A percentile compares a stretch with the other conserved stretches of the same genome.
Evolutionary conservation across 2,329 filamentous ascomycete species (phyloP).

Genomic region (Trichoderma harzianum): DNA sequence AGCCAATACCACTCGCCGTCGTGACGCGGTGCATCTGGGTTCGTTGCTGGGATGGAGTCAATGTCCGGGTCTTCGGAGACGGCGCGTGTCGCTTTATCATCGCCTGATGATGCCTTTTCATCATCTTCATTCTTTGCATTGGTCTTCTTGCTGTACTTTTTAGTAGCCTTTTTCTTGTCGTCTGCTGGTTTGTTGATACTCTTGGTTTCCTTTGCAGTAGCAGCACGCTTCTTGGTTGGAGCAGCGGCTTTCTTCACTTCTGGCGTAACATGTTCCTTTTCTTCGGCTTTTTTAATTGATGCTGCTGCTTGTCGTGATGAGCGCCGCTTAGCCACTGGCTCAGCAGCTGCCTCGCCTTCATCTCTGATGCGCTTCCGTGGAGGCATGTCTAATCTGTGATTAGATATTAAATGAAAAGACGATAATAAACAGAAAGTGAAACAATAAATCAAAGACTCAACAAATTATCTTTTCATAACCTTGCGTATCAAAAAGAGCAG

Average conservation of each 20-base stretch:
- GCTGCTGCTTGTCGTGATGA: constrained; percentile 28
- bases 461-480: neutral
- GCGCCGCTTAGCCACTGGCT: constrained; percentile 27
- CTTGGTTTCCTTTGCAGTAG: neutral
- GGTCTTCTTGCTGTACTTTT: neutral
- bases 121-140: neutral
- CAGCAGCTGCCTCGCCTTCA: constrained; percentile 20
- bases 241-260: neutral
- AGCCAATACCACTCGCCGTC: constrained; percentile 64
- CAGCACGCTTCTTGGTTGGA: neutral
- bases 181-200: neutral
- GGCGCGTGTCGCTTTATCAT: constrained; percentile 7
- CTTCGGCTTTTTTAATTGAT: neutral
- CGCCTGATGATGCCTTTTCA: neutral
- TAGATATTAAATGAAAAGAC: too few relatives aligned
- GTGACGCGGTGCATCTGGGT: constrained; percentile 38
- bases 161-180: constrained; percentile 3
- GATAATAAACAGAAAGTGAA: neutral
- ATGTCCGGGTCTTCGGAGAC: constrained; percentile 31
- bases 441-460: neutral
- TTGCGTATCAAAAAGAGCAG: neutral
- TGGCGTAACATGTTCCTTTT: neutral
- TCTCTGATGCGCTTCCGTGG: constrained; percentile 22
- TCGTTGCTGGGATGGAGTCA: constrained; percentile 35
- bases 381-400: constrained; percentile 22